A percentile compares a stretch with the other conserved stretches of the same genome.
These are phyloP conservation scores for Penicillium vulpinum DNA, from an alignment of 2,329 filamentous ascomycete species.

Conservation along the genomic window DNA sequence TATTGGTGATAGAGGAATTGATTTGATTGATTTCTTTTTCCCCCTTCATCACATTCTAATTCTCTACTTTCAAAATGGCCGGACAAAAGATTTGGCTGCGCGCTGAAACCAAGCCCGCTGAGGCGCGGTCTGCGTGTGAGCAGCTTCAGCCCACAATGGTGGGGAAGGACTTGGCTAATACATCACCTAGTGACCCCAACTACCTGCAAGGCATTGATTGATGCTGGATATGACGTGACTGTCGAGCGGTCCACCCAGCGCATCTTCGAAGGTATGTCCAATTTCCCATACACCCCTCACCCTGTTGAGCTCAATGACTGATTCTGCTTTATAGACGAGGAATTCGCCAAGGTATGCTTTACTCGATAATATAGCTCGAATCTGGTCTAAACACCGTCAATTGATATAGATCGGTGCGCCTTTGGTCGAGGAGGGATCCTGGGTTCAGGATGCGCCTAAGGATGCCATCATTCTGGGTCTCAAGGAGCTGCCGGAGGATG, in stretches of 20 bases:
- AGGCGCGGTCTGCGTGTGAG: slow-evolving; percentile 54
- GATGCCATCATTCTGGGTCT: slow-evolving; percentile 73
- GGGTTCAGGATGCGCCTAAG: slow-evolving; percentile 63
- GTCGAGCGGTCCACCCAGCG: slow-evolving; percentile 68
- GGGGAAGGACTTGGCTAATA: slow-evolving; percentile 6
- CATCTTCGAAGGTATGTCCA: slow-evolving; percentile 53
- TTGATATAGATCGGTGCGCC: slow-evolving; percentile 58
- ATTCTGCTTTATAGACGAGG: slow-evolving; percentile 30
- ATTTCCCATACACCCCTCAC: background rate
- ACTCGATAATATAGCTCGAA: background rate
- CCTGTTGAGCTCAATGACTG: slow-evolving; percentile 8
- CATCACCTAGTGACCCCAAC: slow-evolving; percentile 45
- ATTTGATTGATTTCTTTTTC: slow-evolving; percentile 12
- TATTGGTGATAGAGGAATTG: slow-evolving; percentile 18
- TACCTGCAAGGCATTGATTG: slow-evolving; percentile 62
- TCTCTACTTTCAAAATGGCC: slow-evolving; percentile 27
- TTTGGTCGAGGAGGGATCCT: slow-evolving; percentile 66
- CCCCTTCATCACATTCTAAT: slow-evolving; percentile 1
- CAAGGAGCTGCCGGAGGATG: slow-evolving; percentile 74
- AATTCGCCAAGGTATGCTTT: slow-evolving; percentile 36
- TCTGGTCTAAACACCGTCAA: slow-evolving; percentile 51
- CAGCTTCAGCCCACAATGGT: slow-evolving; percentile 9
- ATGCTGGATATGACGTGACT: slow-evolving; percentile 68
- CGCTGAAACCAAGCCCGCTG: slow-evolving; percentile 60
- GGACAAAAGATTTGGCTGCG: slow-evolving; percentile 55